Percentiles rank a stretch among this genome's conserved stretches.
These are phyloP conservation scores for Populus nigra DNA, from an alignment of 345 rosid species.

Conservation along the genomic window DNA sequence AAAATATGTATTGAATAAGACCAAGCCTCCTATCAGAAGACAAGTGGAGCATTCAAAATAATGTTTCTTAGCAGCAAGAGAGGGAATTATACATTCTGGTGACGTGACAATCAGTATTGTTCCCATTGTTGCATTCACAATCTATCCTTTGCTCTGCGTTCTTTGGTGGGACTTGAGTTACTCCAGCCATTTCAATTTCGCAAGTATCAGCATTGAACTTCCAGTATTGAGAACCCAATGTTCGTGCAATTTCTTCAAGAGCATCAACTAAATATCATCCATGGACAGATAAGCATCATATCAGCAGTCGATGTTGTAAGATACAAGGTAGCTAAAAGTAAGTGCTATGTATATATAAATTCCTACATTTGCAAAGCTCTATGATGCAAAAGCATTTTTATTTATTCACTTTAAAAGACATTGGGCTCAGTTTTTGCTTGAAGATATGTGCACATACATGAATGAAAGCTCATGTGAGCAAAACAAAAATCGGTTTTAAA, in stretches of 20 bases:
- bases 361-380: neutral
- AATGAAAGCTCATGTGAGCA: neutral
- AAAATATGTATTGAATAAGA: neutral
- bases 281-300: constrained; percentile 20
- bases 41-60: neutral
- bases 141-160: constrained; percentile 20
- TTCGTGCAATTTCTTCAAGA: constrained; percentile 39
- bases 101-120: constrained; percentile 45
- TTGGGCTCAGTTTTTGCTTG: neutral
- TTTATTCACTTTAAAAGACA: neutral
- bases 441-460: neutral
- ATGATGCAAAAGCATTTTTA: neutral
- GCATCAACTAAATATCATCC: constrained; percentile 42
- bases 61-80: neutral
- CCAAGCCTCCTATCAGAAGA: neutral
- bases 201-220: constrained; percentile 47
- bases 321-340: neutral
- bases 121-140: constrained; percentile 36
- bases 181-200: constrained; percentile 21
- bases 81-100: constrained; percentile 43
- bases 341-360: neutral
- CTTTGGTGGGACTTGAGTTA: constrained; percentile 13
- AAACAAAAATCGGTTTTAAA: neutral
- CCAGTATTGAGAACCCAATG: constrained; percentile 54
- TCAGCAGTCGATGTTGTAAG: neutral